phyloP scores from a whole-genome alignment of 768 basidiomycete species.

The Suillus alpinus region DNA sequence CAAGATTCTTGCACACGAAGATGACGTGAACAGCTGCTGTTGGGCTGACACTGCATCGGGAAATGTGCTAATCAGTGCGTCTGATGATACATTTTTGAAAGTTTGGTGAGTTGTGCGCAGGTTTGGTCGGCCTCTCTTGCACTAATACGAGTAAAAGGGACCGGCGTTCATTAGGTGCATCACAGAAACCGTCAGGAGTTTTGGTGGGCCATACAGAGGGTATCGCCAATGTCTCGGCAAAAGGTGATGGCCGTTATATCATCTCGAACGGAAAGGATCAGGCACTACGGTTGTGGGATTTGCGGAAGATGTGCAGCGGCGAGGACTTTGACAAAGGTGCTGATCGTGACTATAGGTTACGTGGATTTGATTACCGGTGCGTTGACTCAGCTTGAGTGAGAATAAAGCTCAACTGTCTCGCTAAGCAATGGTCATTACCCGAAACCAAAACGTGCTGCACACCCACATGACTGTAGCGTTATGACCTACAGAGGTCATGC shows the following conservation, averaged over 20 bases:
- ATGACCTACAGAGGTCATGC: slow-evolving; percentile 95
- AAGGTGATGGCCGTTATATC: slow-evolving; percentile 94
- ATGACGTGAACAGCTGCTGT: slow-evolving; percentile 94
- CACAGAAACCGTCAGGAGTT: slow-evolving; percentile 82
- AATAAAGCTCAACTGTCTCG: slow-evolving; percentile 10
- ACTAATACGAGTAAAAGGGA: slow-evolving; percentile 38
- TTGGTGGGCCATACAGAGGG: slow-evolving; percentile 96
- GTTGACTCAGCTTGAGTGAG: slow-evolving; percentile 14
- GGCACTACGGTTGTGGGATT: slow-evolving; percentile 86
- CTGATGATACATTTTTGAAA: slow-evolving; percentile 93
- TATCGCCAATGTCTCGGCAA: slow-evolving; percentile 91
- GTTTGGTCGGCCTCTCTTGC: background rate
- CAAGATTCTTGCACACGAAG: slow-evolving; percentile 80
- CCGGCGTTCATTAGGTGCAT: slow-evolving; percentile 44
- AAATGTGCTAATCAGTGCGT: slow-evolving; percentile 92
- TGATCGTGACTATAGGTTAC: slow-evolving; percentile 51
- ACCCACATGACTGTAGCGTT: slow-evolving; percentile 89
- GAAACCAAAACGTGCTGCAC: slow-evolving; percentile 56
- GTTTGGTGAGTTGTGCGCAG: slow-evolving; percentile 66
- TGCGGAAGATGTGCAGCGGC: slow-evolving; percentile 86
- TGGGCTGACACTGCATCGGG: slow-evolving; percentile 94
- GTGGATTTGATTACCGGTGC: slow-evolving; percentile 81
- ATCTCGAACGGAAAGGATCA: slow-evolving; percentile 98
- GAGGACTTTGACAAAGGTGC: slow-evolving; percentile 60
- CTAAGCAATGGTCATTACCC: slow-evolving; percentile 64